Percentiles rank a stretch among this genome's conserved stretches.
Evolutionary conservation across 768 basidiomycete species (phyloP).

Genomic region (Boletus bicolor): DNA sequence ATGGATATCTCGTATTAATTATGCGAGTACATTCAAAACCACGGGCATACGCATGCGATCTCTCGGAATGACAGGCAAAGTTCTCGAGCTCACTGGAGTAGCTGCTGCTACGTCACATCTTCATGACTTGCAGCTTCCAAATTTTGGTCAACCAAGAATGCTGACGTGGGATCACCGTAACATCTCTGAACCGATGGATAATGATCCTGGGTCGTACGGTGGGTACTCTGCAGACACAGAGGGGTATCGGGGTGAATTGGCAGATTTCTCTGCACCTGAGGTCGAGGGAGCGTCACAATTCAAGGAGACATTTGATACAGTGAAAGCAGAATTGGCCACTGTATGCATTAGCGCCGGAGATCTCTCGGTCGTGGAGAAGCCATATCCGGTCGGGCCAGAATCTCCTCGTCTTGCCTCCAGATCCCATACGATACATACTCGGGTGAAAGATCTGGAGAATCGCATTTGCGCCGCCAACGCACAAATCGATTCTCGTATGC

Average conservation of each 20-base stretch:
- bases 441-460: conserved; percentile 62
- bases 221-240: conserved; percentile 32
- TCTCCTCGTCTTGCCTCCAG: conserved; percentile 40
- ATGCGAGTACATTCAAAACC: conserved; percentile 89
- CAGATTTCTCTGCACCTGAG: conserved; percentile 48
- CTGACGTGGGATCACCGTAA: conserved; percentile 44
- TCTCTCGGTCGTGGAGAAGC: conserved; percentile 11
- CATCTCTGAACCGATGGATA: conserved; percentile 37
- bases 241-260: conserved; percentile 11
- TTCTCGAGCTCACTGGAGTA: conserved; percentile 74
- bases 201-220: conserved; percentile 22
- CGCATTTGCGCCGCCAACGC: conserved; percentile 51
- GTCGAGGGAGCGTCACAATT: conserved; percentile 63
- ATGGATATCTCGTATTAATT: conserved; percentile 93
- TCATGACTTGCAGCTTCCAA: conserved; percentile 54
- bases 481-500: conserved; percentile 65
- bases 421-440: conserved; percentile 53
- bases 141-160: conserved; percentile 23
- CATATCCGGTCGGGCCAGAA: conserved; percentile 24
- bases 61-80: conserved; percentile 61
- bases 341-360: conserved; percentile 36
- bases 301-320: conserved; percentile 80
- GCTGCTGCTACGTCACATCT: conserved; percentile 86
- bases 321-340: conserved; percentile 80
- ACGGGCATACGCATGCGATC: conserved; percentile 79